Evolutionary conservation across 139 green algal species (phyloP).

Genomic region (Tetradesmus obliquus): DNA sequence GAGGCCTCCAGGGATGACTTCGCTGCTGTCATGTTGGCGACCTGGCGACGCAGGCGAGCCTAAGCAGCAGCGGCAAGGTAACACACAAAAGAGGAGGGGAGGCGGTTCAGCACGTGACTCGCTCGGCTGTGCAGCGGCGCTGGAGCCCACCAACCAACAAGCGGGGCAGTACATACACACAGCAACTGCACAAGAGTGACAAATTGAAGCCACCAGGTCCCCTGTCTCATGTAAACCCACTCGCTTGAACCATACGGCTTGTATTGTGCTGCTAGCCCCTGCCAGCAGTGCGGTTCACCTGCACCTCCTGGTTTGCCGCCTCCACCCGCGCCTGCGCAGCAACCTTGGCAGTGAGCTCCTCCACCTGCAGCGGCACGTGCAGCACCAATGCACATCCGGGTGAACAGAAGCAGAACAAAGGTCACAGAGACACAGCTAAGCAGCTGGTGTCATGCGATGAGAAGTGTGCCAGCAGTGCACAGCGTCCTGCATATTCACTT

Average conservation of each 20-base stretch:
- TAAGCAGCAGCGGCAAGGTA: background rate
- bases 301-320: background rate
- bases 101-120: background rate
- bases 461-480: too few relatives aligned
- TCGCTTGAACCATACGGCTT: too few relatives aligned
- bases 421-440: too few relatives aligned
- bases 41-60: background rate
- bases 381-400: too few relatives aligned
- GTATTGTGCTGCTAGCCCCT: too few relatives aligned
- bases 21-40: background rate
- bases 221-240: too few relatives aligned
- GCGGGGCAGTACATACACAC: too few relatives aligned
- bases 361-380: slow-evolving; percentile 17
- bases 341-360: slow-evolving; percentile 21
- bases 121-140: background rate
- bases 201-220: too few relatives aligned
- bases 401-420: too few relatives aligned
- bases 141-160: background rate
- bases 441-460: too few relatives aligned
- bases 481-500: too few relatives aligned
- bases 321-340: background rate
- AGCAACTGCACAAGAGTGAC: too few relatives aligned
- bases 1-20: background rate
- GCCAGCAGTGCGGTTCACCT: background rate
- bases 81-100: background rate